Conservation (phyloP, 345 rosid species). For the Cardamine chenopodiifolia region DNA sequence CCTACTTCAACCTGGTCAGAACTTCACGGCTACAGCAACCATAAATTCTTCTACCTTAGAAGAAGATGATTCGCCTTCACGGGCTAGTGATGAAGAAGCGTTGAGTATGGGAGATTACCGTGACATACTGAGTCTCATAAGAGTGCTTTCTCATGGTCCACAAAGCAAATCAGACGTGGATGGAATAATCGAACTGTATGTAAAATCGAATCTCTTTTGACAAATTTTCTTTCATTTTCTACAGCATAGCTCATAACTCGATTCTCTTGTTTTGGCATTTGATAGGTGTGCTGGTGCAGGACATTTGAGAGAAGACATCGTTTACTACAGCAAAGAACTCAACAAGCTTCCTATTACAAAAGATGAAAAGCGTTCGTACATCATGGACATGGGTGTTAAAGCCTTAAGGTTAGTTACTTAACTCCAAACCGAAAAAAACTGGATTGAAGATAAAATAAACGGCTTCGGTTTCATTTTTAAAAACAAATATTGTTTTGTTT, state of each 20-base stretch:
- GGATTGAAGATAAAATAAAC: neutral
- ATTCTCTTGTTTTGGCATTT: constrained; percentile 22
- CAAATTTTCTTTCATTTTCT: neutral
- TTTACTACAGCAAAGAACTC: constrained; percentile 67
- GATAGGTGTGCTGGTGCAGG: constrained; percentile 93
- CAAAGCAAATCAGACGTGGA: constrained; percentile 93
- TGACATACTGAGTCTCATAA: constrained; percentile 92
- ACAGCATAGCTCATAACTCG: constrained; percentile 14
- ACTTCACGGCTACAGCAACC: constrained; percentile 37
- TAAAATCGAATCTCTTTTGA: neutral
- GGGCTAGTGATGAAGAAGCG: constrained; percentile 74
- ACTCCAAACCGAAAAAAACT: neutral
- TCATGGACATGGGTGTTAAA: constrained; percentile 83
- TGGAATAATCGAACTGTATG: constrained; percentile 64
- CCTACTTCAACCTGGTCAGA: constrained; percentile 63
- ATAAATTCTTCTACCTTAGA: constrained; percentile 36
- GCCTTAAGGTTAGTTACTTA: constrained; percentile 72
- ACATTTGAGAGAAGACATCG: constrained; percentile 79
- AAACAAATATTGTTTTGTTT: neutral
- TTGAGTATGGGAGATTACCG: constrained; percentile 86
- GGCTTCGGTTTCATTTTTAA: neutral
- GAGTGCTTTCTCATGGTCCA: constrained; percentile 90
- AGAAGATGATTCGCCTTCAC: constrained; percentile 46
- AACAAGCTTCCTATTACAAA: constrained; percentile 51
- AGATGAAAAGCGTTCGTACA: constrained; percentile 64